Base-by-base conservation (phyloP, 257 asterid species). In the Parsonsia alboflavescens region DNA sequence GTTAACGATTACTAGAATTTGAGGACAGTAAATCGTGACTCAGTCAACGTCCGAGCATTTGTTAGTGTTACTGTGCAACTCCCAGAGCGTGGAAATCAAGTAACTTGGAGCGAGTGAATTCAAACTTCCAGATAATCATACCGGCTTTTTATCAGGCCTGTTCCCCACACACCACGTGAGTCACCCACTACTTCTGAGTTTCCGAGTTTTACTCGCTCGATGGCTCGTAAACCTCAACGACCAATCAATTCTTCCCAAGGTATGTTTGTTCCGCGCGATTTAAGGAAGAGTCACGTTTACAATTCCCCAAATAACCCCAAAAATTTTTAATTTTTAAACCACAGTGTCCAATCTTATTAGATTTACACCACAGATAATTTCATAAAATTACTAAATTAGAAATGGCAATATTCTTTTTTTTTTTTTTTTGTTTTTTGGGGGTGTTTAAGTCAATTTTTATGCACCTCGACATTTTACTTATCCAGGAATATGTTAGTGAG, bases 181-280 rank as follows among this genome's bases (percentile, higher is more conserved):
- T 72, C 30, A 50, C 64, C 49, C 10, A 33, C 30, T 6, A 2
- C 63, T 17, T 8, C 36, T 9, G 26, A 33, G 24, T 64, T 36
- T 6, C 33, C 41, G 22, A 45, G 58, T 2, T 57, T 22, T 56
- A 57, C 76, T 24, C 76, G 76, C 28, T 30, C 57, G 22, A 57
- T 42, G 44, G 22, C 71, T 74, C 56, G 67, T 36, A 65, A 52
- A 21, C 6, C 39, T 10, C 73, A 67, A 17, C 28, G 78, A 54
- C 78, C 73, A 67, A 67, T 75, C 78, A 36, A 36, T 66, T 75
- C 56, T 56, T 52, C 45, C 59, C 66, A 9, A 41, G 73, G 73
- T 22, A 75, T 53, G 73, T 75, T 75, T 71, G 78, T 75, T 72
- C 53, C 19, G 36, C 71, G 77, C 21, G 28, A 6, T 64, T 49